A percentile compares a stretch with the other conserved stretches of the same genome.
Conservation (phyloP, 2,329 filamentous ascomycete species). For the Coccinonectria pachysandricola region DNA sequence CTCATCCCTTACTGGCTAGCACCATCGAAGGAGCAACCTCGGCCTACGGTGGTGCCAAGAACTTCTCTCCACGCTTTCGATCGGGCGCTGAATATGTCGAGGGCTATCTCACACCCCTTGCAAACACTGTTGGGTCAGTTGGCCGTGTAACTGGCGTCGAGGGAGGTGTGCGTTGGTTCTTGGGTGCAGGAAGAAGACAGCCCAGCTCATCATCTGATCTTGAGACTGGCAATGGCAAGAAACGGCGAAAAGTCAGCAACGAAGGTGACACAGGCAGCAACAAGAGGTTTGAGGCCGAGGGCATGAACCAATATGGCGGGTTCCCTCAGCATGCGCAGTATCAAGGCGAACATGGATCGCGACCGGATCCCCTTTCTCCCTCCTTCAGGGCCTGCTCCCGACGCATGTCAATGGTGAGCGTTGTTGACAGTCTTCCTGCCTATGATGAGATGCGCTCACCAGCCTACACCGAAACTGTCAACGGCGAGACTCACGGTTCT, state of each 20-base stretch:
- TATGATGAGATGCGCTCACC: slow-evolving; percentile 74
- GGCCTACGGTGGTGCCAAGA: slow-evolving; percentile 79
- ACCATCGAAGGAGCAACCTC: slow-evolving; percentile 78
- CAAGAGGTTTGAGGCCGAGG: slow-evolving; percentile 19
- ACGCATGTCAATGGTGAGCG: slow-evolving; percentile 54
- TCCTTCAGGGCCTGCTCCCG: slow-evolving; percentile 29
- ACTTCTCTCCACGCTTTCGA: slow-evolving; percentile 80
- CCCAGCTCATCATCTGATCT: slow-evolving; percentile 35
- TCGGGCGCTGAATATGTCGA: slow-evolving; percentile 88
- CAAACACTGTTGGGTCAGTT: slow-evolving; percentile 76
- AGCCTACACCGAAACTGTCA: slow-evolving; percentile 55
- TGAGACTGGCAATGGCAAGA: slow-evolving; percentile 40
- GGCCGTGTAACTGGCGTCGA: slow-evolving; percentile 82
- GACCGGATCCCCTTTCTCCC: slow-evolving; percentile 18
- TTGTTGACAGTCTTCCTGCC: slow-evolving; percentile 66
- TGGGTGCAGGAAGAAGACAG: slow-evolving; percentile 49
- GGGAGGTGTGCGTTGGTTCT: slow-evolving; percentile 73
- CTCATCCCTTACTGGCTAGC: slow-evolving; percentile 75
- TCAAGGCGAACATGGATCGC: slow-evolving; percentile 4
- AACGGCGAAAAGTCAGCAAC: slow-evolving; percentile 47
- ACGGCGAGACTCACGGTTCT: slow-evolving; percentile 22
- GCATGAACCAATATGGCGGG: slow-evolving; percentile 16
- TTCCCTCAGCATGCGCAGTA: slow-evolving; percentile 7
- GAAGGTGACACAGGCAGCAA: slow-evolving; percentile 22
- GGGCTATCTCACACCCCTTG: slow-evolving; percentile 74